Base-by-base conservation (phyloP, 805 yeast species). In the Tetrapisispora namnaoensis region DNA sequence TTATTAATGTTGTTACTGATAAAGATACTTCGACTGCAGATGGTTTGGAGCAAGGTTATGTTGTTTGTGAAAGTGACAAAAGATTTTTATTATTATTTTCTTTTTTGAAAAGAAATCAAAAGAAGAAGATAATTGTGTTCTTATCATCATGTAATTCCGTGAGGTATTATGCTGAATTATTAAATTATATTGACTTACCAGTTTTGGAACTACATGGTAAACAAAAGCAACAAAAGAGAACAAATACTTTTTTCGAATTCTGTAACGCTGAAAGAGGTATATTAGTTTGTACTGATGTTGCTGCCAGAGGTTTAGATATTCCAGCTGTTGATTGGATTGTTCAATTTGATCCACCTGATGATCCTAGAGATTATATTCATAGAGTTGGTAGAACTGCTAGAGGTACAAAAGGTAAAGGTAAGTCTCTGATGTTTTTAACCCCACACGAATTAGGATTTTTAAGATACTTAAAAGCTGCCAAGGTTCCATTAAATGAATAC, bases 261-360 rank as follows among this genome's bases (percentile, higher is more conserved):
- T 88, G 98, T 74, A 93, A 93, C 61, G 98, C 99, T 51, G 89
- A 84, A 59, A 86, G 83, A 63, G 99, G 99, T 44, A 90, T 86
- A 41, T 70, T 93, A 60, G 76, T 93, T 48, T 93, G 98, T 72
- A 93, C 99, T 0, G 99, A 93, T 69, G 99, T 93, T 57, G 99
- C 99, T 32, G 99, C 99, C 21, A 83, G 99, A 76, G 99, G 99
- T 22, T 79, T 93, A 56, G 99, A 93, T 73, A 93, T 93, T 58
- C 99, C 99, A 47, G 83, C 95, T 28, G 99, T 93, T 48, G 99
- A 95, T 72, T 93, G 99, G 99, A 93, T 93, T 62, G 85, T 93
- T 55, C 99, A 93, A 74, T 93, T 88, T 63, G 99, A 93, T 68
- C 99, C 99, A 49, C 99, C 99, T 67, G 99, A 93, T 83, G 99